These are phyloP conservation scores for Quercus lobata DNA, from an alignment of 331 rosid species.

Conservation along the genomic window DNA sequence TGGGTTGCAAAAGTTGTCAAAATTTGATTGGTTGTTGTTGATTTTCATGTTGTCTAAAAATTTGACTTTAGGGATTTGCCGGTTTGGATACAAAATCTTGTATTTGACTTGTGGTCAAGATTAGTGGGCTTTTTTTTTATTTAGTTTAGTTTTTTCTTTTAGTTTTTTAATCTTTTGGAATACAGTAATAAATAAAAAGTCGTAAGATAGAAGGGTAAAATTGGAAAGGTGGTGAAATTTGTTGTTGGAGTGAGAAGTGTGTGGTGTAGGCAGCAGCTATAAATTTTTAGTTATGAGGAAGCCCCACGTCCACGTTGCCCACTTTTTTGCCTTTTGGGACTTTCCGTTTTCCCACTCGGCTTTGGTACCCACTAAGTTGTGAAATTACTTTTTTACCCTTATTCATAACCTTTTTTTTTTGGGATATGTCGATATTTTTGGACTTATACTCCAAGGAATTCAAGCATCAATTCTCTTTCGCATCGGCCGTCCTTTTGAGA, in stretches of 20 bases:
- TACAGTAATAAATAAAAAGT: background rate
- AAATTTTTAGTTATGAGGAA: background rate
- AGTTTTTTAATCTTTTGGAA: no score
- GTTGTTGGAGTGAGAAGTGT: background rate
- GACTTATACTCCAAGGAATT: no score
- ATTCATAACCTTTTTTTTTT: no score
- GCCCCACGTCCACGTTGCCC: background rate
- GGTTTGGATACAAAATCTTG: background rate
- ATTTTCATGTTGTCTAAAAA: constrained; percentile 13
- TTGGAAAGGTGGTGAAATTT: background rate
- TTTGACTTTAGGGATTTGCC: constrained; percentile 8
- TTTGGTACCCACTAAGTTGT: background rate
- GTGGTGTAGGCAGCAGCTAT: background rate
- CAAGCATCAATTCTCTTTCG: no score
- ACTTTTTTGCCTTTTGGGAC: background rate
- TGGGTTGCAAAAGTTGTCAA: constrained; percentile 4
- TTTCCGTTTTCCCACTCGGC: background rate
- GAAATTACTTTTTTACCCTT: background rate
- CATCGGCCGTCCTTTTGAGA: no score
- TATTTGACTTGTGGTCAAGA: constrained; percentile 47
- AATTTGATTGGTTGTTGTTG: constrained; percentile 13
- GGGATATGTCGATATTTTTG: no score
- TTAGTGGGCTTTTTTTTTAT: constrained; percentile 22
- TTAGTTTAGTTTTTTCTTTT: no score
- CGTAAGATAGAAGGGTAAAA: background rate